Evolutionary conservation across 176 grass and related monocot species (phyloP), one percentile per base, ranked within the genome.

Genomic region (Aegilops sharonensis): DNA sequence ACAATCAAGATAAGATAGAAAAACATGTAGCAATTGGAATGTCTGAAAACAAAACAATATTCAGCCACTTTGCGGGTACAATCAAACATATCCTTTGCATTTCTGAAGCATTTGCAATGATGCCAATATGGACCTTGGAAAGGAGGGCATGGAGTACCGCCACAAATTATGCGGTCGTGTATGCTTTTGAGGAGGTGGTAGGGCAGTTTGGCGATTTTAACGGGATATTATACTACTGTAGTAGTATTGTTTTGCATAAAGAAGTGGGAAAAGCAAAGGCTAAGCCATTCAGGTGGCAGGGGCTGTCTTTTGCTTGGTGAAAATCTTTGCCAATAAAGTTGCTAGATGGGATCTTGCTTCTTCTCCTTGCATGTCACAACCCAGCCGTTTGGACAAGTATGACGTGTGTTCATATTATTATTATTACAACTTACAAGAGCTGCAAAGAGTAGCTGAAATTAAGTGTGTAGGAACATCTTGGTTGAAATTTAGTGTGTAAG

Each of bases 141-240:
- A 90, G 68, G 78, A 74, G 40, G 48, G 60, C 37, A 82, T 78
- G 71, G 78, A 87, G 74, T 71, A 43, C 20, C 47, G 39, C 90
- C 47, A 78, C 90, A 75, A 87, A 92, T 86, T 71, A 88, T 90
- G 78, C 79, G 82, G 93, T 75, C 70, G 75, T 90, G 23, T 92
- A 92, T 85, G 80, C 90, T 92, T 95, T 95, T 95, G 83, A 95
- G 90, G 90, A 47, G 63, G 63, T 86, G 85, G 90, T 82, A 74
- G 84, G 83, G 83, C 74, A 86, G 84, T 88, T 95, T 86, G 80
- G 67, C 52, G 73, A 73, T 78, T 87, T 77, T 21, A 62, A 21
- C 30, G 18, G 9, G 1, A 76, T 76, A 76, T 54, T 54, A 54
- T 54, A 54, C 50, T 54, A 7, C 2, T 18, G 48, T 47, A 48